Conservation (phyloP, 2,329 filamentous ascomycete species). For the Pezicula radicicola region DNA sequence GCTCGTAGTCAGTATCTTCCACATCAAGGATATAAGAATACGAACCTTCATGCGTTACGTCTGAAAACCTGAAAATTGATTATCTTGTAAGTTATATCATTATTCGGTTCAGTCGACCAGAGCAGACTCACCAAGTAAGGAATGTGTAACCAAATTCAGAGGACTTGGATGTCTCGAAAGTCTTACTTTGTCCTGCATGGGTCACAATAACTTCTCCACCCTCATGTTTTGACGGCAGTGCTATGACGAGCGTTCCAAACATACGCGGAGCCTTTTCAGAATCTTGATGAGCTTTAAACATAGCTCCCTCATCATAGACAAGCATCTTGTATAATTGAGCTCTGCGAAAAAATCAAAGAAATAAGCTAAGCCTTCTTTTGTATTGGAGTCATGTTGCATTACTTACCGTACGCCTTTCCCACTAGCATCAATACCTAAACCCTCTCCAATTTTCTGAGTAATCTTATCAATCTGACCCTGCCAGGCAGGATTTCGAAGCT, state of each 20-base stretch:
- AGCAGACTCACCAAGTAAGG: constrained; percentile 19
- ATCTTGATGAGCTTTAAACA: constrained; percentile 45
- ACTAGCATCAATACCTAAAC: constrained; percentile 29
- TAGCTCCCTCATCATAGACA: constrained; percentile 46
- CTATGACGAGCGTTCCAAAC: constrained; percentile 48
- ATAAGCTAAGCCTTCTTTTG: no score
- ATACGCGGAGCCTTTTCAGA: constrained; percentile 44
- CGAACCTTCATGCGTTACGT: constrained; percentile 43
- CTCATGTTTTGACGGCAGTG: constrained; percentile 43
- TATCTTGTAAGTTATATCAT: background rate
- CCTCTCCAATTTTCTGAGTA: constrained; percentile 18
- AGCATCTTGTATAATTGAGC: constrained; percentile 44
- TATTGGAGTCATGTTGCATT: no score
- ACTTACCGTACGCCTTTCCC: constrained; percentile 13
- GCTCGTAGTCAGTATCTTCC: no score
- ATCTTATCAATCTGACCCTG: constrained; percentile 22
- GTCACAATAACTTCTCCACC: constrained; percentile 42
- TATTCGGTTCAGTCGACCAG: background rate
- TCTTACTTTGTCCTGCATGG: constrained; percentile 31
- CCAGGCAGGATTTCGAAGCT: constrained; percentile 34
- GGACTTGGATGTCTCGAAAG: constrained; percentile 27
- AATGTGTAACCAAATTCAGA: constrained; percentile 29
- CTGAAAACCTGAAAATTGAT: constrained; percentile 41
- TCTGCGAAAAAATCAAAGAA: background rate
- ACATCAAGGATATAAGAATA: no score